Evolutionary conservation across 331 rosid species (phyloP).

Genomic region (Acacia pycnantha): DNA sequence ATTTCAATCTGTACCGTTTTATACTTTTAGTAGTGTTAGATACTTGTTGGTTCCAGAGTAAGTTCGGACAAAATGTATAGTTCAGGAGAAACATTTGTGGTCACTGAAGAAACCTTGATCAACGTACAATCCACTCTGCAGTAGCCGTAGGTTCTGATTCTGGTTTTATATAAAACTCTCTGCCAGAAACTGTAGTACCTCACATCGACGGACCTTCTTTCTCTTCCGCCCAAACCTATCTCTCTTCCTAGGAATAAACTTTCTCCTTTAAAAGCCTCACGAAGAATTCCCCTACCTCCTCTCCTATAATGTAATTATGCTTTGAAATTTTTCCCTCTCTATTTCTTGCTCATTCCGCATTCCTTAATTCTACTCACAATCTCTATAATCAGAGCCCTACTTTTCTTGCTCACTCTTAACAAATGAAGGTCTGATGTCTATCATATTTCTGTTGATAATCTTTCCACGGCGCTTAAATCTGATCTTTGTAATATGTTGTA

Average conservation of each 20-base stretch:
- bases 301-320: too few species aligned
- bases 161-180: background rate
- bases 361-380: background rate
- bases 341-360: background rate
- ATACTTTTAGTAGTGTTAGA: background rate
- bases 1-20: background rate
- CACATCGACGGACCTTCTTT: background rate
- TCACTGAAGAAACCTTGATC: background rate
- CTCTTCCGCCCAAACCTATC: background rate
- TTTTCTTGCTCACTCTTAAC: background rate
- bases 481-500: slow-evolving; percentile 1
- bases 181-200: background rate
- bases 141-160: background rate
- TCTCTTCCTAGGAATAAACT: slow-evolving; percentile 20
- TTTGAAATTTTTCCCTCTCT: slow-evolving; percentile 52
- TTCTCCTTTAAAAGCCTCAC: slow-evolving; percentile 16
- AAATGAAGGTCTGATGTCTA: slow-evolving; percentile 14
- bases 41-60: background rate
- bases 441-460: background rate
- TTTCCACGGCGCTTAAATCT: background rate
- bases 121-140: background rate
- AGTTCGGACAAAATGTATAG: background rate
- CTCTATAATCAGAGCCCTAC: slow-evolving; percentile 8
- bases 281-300: too few species aligned
- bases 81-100: background rate